Evolutionary conservation across 305 asterid species (phyloP), one percentile per base, ranked within the genome.

Genomic region (Solanum hybrid): DNA sequence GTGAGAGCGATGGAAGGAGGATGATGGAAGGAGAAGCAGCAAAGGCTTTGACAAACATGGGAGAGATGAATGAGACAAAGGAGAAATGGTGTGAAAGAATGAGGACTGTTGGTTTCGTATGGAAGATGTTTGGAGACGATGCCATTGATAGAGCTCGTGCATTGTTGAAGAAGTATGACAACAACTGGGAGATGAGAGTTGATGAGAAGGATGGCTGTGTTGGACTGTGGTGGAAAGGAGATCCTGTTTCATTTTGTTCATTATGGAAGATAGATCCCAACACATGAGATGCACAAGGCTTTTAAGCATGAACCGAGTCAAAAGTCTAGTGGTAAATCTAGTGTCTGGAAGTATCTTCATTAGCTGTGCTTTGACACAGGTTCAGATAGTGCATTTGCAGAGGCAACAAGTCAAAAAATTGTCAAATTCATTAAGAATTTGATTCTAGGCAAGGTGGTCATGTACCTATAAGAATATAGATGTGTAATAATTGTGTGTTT

Each of bases 11-110:
- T 2, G 97, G 95, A 88, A 93, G 99, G 90, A 93, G 94, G 93
- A 95, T 96, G 97, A 92, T 96, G 95, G 98, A 96, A 89, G 96
- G 96, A 10, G 99, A 96, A 84, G 98, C 99, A 37, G 97, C 98
- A 3, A 94, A 95, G 91, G 95, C 93, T 22, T 91, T 96, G 92
- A 81, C 91, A 78, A 93, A 92, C 81, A 79, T 12, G 26, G 95
- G 94, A 26, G 98, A 95, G 91, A 94, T 95, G 99, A 95, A 95
- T 51, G 99, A 95, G 88, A 93, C 91, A 31, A 96, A 93, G 80
- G 98, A 95, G 92, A 94, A 91, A 89, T 96, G 99, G 99, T 92
- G 96, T 40, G 96, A 95, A 88, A 93, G 96, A 91, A 94, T 94
- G 98, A 92, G 17, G 32, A 78, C 36, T 56, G 97, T 92, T 9